A percentile compares a stretch with the other conserved stretches of the same genome.
Evolutionary conservation across 2,329 filamentous ascomycete species (phyloP).

Genomic region (Fusarium sp.): DNA sequence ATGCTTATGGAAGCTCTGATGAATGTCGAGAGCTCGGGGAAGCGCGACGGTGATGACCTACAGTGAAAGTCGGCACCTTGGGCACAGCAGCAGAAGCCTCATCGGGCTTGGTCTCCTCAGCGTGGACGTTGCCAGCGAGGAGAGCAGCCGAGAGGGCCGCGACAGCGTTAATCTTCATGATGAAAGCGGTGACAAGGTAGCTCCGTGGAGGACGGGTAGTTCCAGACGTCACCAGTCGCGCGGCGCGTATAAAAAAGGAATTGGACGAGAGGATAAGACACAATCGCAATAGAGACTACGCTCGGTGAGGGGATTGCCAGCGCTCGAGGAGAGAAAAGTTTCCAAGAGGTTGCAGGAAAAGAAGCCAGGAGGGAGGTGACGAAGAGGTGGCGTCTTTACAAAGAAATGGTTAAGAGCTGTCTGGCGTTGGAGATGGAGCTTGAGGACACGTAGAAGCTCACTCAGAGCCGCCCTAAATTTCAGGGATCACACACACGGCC

Average conservation of each 20-base stretch:
- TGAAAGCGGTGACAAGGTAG: constrained; percentile 65
- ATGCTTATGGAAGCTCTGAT: neutral
- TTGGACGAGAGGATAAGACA: constrained; percentile 6
- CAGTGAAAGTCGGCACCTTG: constrained; percentile 86
- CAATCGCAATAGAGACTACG: constrained; percentile 12
- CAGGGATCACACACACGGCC: constrained; percentile 39
- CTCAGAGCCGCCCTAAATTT: constrained; percentile 40
- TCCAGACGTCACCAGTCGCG: constrained; percentile 40
- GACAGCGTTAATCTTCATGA: constrained; percentile 87
- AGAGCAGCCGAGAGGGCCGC: constrained; percentile 81
- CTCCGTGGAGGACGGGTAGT: constrained; percentile 12
- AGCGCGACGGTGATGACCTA: constrained; percentile 62
- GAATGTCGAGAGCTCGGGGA: constrained; percentile 2
- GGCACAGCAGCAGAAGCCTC: constrained; percentile 65
- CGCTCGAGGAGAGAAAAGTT: constrained; percentile 44
- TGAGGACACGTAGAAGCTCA: constrained; percentile 53
- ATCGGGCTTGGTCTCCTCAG: constrained; percentile 72
- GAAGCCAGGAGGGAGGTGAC: constrained; percentile 28
- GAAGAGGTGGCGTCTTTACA: constrained; percentile 43
- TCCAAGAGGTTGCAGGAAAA: constrained; percentile 45
- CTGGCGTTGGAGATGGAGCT: constrained; percentile 32
- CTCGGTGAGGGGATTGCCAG: constrained; percentile 37
- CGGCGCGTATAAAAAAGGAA: constrained; percentile 25
- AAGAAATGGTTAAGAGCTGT: constrained; percentile 42
- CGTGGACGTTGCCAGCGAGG: constrained; percentile 76